These are phyloP conservation scores for Nakazawaea molendinolei DNA, from an alignment of 805 yeast species.

Conservation along the genomic window DNA sequence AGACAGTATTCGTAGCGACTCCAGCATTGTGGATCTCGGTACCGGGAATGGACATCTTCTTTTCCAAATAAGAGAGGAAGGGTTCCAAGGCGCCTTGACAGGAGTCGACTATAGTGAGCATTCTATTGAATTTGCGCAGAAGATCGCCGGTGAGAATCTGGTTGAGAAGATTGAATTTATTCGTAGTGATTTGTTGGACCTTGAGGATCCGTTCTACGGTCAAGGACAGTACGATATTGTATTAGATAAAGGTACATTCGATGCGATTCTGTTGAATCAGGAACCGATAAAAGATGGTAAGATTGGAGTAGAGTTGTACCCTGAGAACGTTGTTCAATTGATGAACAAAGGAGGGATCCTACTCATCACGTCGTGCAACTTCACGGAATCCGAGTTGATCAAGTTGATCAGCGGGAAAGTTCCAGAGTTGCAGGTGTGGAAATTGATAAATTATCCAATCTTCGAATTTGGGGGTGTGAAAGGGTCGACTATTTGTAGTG, in stretches of 20 bases:
- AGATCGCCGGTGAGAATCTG: conserved; percentile 40
- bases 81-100: conserved; percentile 46
- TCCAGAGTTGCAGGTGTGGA: conserved; percentile 54
- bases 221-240: conserved; percentile 59
- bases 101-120: conserved; percentile 87
- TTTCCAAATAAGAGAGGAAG: conserved; percentile 61
- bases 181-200: conserved; percentile 62
- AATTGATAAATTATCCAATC: conserved; percentile 66
- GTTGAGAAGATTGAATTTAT: conserved; percentile 41
- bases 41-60: conserved; percentile 94
- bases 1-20: conserved; percentile 21
- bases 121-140: conserved; percentile 70
- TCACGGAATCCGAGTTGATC: conserved; percentile 73
- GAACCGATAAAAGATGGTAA: conserved; percentile 36
- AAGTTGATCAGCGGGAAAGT: conserved; percentile 41
- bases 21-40: conserved; percentile 71
- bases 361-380: conserved; percentile 87
- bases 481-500: conserved; percentile 83
- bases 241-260: conserved; percentile 92
- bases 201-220: conserved; percentile 27
- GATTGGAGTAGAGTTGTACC: conserved; percentile 55
- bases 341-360: conserved; percentile 55
- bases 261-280: conserved; percentile 89
- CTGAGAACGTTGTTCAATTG: conserved; percentile 48
- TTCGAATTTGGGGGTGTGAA: conserved; percentile 85